Percentiles rank a stretch among this genome's conserved stretches.
Evolutionary conservation across 2,329 filamentous ascomycete species (phyloP).

Genomic region (Xylaria sp.): DNA sequence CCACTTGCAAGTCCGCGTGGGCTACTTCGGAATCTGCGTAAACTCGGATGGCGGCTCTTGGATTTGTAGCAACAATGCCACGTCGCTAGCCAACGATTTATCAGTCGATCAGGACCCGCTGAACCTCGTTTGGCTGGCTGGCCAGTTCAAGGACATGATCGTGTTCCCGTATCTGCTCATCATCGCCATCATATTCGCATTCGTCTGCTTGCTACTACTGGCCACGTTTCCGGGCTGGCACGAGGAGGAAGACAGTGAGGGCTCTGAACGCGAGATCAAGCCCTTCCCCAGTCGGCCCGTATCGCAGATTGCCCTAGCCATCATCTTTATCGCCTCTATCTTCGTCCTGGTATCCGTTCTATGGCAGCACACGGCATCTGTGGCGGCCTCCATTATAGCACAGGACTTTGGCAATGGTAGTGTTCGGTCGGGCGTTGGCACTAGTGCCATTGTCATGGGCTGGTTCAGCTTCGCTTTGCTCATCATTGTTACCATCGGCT

Average conservation of each 20-base stretch:
- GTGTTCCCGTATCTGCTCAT: constrained; percentile 98
- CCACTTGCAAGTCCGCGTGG: constrained; percentile 87
- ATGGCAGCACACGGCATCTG: constrained; percentile 96
- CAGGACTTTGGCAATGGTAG: constrained; percentile 53
- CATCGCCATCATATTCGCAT: constrained; percentile 96
- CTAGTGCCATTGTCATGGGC: constrained; percentile 93
- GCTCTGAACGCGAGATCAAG: constrained; percentile 90
- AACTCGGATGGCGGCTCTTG: constrained; percentile 90
- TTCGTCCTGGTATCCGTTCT: constrained; percentile 80
- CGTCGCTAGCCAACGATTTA: constrained; percentile 88
- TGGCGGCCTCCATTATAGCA: constrained; percentile 92
- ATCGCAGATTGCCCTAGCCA: constrained; percentile 89
- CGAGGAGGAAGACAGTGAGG: constrained; percentile 83
- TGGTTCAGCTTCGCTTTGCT: constrained; percentile 97
- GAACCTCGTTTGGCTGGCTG: constrained; percentile 96
- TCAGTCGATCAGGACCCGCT: constrained; percentile 92
- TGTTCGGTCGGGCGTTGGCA: constrained; percentile 56
- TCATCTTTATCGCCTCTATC: constrained; percentile 84
- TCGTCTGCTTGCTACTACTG: constrained; percentile 92
- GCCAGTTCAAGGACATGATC: constrained; percentile 98
- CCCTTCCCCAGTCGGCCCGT: constrained; percentile 93
- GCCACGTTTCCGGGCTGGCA: constrained; percentile 99
- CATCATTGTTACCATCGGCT: constrained; percentile 93
- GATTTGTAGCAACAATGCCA: constrained; percentile 98
- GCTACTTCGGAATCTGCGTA: constrained; percentile 98